Conservation (phyloP, 192 early-diverging fungal species). For the Entrophospora sp. region DNA sequence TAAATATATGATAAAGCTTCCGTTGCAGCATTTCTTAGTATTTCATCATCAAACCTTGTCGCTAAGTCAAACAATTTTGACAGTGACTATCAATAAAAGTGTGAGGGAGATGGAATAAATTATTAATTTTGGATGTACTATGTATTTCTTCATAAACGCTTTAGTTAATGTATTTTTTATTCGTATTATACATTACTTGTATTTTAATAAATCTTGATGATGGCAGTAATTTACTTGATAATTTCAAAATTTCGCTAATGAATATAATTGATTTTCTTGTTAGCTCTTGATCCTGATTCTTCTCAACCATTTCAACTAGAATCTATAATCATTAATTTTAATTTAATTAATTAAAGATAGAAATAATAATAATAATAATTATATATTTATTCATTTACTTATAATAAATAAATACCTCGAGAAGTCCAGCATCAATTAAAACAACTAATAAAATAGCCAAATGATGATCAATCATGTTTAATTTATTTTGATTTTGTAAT, state of each 20-base stretch:
- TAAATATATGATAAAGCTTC: constrained; percentile 66
- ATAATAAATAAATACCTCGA: constrained; percentile 25
- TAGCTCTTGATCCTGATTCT: constrained; percentile 47
- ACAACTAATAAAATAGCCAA: constrained; percentile 56
- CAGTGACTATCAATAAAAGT: constrained; percentile 44
- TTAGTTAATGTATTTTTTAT: too few species aligned
- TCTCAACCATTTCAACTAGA: constrained; percentile 61
- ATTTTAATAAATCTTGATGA: constrained; percentile 36
- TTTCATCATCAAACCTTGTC: constrained; percentile 64
- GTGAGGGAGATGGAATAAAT: neutral
- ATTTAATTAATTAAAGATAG: neutral
- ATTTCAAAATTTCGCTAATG: constrained; percentile 63
- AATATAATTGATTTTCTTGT: constrained; percentile 55
- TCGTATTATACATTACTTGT: constrained; percentile 26
- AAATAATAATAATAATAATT: too few species aligned
- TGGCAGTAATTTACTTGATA: constrained; percentile 60
- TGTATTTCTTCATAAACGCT: too few species aligned
- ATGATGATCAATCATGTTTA: constrained; percentile 59
- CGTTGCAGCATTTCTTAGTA: constrained; percentile 60
- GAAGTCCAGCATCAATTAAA: constrained; percentile 63
- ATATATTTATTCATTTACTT: too few species aligned
- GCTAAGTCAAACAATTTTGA: constrained; percentile 66
- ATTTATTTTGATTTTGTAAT: constrained; percentile 27
- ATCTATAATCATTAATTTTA: constrained; percentile 29
- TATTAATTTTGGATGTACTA: too few species aligned